These are phyloP conservation scores for Kwoniella botswanensis DNA, from an alignment of 768 basidiomycete species.

Conservation along the genomic window DNA sequence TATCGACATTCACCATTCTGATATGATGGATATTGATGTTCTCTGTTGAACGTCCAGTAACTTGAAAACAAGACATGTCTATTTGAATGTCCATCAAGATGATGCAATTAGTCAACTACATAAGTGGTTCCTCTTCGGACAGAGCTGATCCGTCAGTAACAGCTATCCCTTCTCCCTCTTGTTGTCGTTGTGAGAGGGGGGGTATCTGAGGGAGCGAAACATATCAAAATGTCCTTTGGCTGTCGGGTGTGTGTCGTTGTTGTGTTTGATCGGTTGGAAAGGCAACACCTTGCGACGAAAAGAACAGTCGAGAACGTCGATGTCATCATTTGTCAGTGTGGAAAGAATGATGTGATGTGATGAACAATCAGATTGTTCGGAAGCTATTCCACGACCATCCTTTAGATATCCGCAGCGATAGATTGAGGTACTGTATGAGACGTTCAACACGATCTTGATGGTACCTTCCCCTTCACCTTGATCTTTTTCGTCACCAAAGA, in stretches of 20 bases:
- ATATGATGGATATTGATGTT: too few relatives aligned
- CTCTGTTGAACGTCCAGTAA: too few relatives aligned
- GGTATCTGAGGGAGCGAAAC: neutral
- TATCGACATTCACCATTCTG: too few relatives aligned
- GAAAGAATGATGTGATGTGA: neutral
- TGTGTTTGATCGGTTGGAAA: too few relatives aligned
- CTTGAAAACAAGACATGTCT: neutral
- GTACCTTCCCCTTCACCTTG: neutral
- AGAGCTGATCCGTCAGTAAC: neutral
- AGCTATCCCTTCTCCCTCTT: neutral
- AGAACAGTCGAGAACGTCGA: neutral
- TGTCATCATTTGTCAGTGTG: neutral
- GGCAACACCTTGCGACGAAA: too few relatives aligned
- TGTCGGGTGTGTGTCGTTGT: too few relatives aligned
- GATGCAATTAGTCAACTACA: neutral
- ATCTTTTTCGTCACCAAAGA: too few relatives aligned
- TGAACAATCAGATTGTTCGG: neutral
- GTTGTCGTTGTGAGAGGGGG: neutral
- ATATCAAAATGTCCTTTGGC: neutral
- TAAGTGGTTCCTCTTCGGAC: neutral
- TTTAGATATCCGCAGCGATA: neutral
- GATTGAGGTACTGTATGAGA: neutral
- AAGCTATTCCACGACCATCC: conserved; percentile 4
- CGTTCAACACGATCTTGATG: neutral
- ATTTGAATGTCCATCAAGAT: neutral